Percentiles rank a stretch among this genome's conserved stretches.
Evolutionary conservation across 2,329 filamentous ascomycete genomes (phyloP).

Genomic region (Exophiala alcalophila): DNA sequence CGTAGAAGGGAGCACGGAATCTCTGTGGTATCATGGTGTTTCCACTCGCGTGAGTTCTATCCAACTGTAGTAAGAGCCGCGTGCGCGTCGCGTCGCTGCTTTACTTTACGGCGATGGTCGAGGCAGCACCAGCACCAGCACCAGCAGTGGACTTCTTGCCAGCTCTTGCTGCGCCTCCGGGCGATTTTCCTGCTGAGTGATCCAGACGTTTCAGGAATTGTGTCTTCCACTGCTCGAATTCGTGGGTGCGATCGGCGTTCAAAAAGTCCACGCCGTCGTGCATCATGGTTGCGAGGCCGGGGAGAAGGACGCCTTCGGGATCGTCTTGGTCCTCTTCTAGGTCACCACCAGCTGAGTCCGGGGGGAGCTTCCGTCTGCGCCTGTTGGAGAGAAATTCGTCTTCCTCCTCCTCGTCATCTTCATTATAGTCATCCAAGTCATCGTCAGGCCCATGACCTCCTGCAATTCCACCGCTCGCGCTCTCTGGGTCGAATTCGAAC

Average conservation of each 20-base stretch:
- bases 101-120: too few species aligned
- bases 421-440: slow-evolving; percentile 22
- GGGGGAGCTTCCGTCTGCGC: not conserved
- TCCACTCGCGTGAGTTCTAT: too few species aligned
- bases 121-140: too few species aligned
- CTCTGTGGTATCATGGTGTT: too few species aligned
- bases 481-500: slow-evolving; percentile 33
- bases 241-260: slow-evolving; percentile 43
- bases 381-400: slow-evolving; percentile 2
- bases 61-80: too few species aligned
- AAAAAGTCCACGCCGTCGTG: slow-evolving; percentile 48
- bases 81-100: too few species aligned
- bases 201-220: slow-evolving; percentile 41
- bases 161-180: too few species aligned
- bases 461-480: slow-evolving; percentile 26
- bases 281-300: slow-evolving; percentile 52
- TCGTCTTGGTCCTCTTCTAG: slow-evolving; percentile 32
- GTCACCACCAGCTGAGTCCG: not conserved
- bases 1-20: too few species aligned
- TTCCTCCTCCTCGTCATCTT: slow-evolving; percentile 30
- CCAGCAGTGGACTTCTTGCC: too few species aligned
- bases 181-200: too few species aligned
- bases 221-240: slow-evolving; percentile 45
- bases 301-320: slow-evolving; percentile 39
- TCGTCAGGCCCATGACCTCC: not conserved